A percentile compares a stretch with the other conserved stretches of the same genome.
These are phyloP conservation scores for Colletotrichum sidae DNA, from an alignment of 2,329 filamentous ascomycete genomes.

Conservation along the genomic window DNA sequence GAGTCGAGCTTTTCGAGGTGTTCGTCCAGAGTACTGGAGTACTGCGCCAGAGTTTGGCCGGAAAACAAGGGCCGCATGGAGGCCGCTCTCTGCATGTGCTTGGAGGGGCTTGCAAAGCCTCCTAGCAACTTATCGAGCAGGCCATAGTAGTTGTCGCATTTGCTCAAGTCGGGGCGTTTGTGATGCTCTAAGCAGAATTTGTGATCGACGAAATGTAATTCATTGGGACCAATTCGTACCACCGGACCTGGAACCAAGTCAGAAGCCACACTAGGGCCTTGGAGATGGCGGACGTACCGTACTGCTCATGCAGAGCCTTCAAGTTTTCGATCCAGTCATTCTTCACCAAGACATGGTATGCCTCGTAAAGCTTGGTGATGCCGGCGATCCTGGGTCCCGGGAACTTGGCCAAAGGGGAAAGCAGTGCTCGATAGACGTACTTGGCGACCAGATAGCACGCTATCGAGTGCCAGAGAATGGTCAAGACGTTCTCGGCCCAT, in stretches of 20 bases:
- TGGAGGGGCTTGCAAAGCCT: conserved; percentile 22
- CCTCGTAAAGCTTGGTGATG: conserved; percentile 36
- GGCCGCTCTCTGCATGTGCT: conserved; percentile 32
- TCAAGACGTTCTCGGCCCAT: not conserved
- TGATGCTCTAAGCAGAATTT: conserved; percentile 36
- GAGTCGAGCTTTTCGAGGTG: conserved; percentile 23
- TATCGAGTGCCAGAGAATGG: not conserved
- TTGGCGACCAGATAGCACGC: not conserved
- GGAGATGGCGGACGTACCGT: too few species aligned
- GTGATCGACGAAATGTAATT: conserved; percentile 37
- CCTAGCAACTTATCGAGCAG: conserved; percentile 35
- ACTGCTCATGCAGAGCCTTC: not conserved
- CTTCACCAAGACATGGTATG: conserved; percentile 37
- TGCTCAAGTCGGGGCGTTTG: conserved; percentile 33
- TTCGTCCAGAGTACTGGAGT: conserved; percentile 12
- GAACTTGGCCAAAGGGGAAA: conserved; percentile 28
- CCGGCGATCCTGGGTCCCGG: conserved; percentile 28
- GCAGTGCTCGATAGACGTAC: conserved; percentile 16
- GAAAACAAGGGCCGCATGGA: conserved; percentile 37
- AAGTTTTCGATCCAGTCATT: conserved; percentile 35
- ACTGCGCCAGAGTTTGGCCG: conserved; percentile 28
- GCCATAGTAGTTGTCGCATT: conserved; percentile 39
- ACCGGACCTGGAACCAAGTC: conserved; percentile 23
- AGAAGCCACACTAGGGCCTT: not conserved
- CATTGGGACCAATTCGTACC: conserved; percentile 37